Evolutionary conservation across 345 rosid genomes (phyloP).

Genomic region (Geranium brycei): DNA sequence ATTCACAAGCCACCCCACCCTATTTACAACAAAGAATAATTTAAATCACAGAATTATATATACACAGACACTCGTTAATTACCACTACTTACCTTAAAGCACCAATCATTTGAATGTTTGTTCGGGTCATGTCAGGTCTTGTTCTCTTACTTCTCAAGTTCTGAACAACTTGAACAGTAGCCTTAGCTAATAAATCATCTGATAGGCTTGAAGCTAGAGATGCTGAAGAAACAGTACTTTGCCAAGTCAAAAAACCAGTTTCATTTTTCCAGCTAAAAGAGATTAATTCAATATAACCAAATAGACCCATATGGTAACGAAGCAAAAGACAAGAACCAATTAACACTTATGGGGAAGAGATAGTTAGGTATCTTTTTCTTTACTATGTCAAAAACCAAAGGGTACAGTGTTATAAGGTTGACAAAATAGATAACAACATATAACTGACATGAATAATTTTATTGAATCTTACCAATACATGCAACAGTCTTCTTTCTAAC

Average conservation of each 20-base stretch:
- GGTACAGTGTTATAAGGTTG: too few species aligned
- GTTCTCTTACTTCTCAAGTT: slow-evolving; percentile 51
- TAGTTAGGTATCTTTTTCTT: neutral
- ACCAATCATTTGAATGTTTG: slow-evolving; percentile 99
- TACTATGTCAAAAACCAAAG: too few species aligned
- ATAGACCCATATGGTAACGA: neutral
- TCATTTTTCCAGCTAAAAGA: neutral
- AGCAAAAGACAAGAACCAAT: neutral
- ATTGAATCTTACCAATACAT: slow-evolving; percentile 61
- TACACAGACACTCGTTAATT: neutral
- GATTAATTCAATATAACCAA: neutral
- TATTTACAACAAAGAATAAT: too few species aligned
- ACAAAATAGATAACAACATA: neutral
- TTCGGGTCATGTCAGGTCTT: slow-evolving; percentile 79
- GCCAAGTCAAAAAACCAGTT: slow-evolving; percentile 5
- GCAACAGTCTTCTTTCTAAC: slow-evolving; percentile 89
- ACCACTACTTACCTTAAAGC: slow-evolving; percentile 56
- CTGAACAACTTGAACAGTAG: slow-evolving; percentile 59
- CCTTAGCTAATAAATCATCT: slow-evolving; percentile 81
- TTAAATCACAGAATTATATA: too few species aligned
- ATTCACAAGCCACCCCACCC: too few species aligned
- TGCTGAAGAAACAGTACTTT: slow-evolving; percentile 41
- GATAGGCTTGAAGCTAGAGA: slow-evolving; percentile 95
- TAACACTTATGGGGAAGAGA: neutral
- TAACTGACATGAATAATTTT: neutral